Base-by-base conservation (phyloP, 768 basidiomycete species). In the Mycena vitilis region DNA sequence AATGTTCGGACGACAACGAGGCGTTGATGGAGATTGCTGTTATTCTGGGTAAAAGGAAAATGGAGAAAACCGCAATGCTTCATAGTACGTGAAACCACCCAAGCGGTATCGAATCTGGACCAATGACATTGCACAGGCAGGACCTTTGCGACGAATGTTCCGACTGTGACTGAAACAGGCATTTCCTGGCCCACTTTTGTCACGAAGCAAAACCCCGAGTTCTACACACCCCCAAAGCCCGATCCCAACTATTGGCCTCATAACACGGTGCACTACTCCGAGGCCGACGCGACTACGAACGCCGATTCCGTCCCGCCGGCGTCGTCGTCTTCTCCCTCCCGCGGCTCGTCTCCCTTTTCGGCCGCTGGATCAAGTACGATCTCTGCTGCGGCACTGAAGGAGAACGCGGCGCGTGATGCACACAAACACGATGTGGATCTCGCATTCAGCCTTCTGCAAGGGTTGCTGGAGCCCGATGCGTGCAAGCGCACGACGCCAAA, bases 21-120 rank as follows among this genome's bases (percentile, higher is more conserved):
- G 98, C 96, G 8, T 83, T 99, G 22, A 93, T 98, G 91, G 98
- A 99, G 80, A 91, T 98, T 61, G 92, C 95, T 18, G 83, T 89
- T 13, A 91, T 99, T 51, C 88, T 98, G 69, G 98, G 98, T 10
- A 87, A 87, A 69, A 86, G 84, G 70, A 86, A 86, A 59, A 94
- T 98, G 87, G 97, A 97, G 75, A 90, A 87, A 75, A 86, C 89
- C 44, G 97, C 96, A 0, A 87, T 92, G 22, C 76, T 98, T 49
- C 98, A 99, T 77, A 95, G 97, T 98, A 76, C 71, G 91, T 83
- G 47, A 40, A 45, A 20, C n/a, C 58, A 53, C n/a, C 40, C 51
- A 40, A 61, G 22, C 42, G 40, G 22, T 63, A 23, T 59, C 11
- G 11, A 3, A 47, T 25, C 25, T 7, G 4, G 4, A 34, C 40